A percentile compares a stretch with the other conserved stretches of the same genome.
phyloP scores from a whole-genome alignment of 805 yeast genomes.

The Saturnispora dispora region DNA sequence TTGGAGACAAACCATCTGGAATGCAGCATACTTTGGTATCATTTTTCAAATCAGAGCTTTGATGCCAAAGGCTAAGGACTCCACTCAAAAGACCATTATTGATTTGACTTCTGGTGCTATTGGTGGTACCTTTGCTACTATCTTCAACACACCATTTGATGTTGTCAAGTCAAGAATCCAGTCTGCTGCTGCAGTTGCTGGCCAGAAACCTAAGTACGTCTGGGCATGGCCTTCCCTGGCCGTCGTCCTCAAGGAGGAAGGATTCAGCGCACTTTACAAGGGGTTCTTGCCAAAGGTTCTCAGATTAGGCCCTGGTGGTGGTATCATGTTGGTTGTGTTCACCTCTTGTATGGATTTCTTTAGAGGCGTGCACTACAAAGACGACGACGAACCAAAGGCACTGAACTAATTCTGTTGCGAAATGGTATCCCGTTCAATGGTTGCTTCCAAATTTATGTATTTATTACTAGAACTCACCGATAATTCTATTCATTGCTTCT shows the following conservation, averaged over 20 bases:
- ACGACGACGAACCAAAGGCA: slow-evolving; percentile 9
- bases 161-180: slow-evolving; percentile 96
- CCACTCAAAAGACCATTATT: slow-evolving; percentile 69
- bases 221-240: slow-evolving; percentile 83
- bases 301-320: slow-evolving; percentile 99
- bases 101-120: slow-evolving; percentile 88
- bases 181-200: slow-evolving; percentile 53
- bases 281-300: slow-evolving; percentile 96
- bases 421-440: neutral
- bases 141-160: slow-evolving; percentile 92
- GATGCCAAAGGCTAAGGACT: slow-evolving; percentile 67
- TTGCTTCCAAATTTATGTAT: neutral
- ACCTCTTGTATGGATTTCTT: slow-evolving; percentile 92
- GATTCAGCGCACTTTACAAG: slow-evolving; percentile 82
- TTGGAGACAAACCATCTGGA: slow-evolving; percentile 97
- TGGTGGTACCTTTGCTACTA: slow-evolving; percentile 97
- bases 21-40: slow-evolving; percentile 95
- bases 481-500: neutral
- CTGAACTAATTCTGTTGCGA: neutral
- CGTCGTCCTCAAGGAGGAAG: slow-evolving; percentile 81
- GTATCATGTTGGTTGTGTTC: slow-evolving; percentile 94
- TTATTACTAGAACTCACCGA: neutral
- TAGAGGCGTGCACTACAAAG: slow-evolving; percentile 41
- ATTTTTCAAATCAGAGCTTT: slow-evolving; percentile 77
- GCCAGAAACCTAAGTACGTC: slow-evolving; percentile 77